Evolutionary conservation across 768 basidiomycete genomes (phyloP), one percentile per base, ranked within the genome.

Genomic region (Auricularia heimuer): DNA sequence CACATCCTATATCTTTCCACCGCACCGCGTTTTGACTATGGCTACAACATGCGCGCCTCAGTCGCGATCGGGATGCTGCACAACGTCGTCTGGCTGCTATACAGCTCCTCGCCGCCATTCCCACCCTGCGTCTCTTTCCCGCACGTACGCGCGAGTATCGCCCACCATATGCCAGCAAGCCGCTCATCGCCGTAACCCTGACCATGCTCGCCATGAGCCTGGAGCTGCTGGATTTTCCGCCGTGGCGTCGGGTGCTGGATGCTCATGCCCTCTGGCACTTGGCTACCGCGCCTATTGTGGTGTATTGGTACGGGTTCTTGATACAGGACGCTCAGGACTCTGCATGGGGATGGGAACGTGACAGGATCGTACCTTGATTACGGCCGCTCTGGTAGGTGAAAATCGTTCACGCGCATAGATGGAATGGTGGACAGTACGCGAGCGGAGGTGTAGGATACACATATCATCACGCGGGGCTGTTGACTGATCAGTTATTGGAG

Each of bases 251-350:
- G 39, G 73, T 85, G 6, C 78, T 98, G 21, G 96, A 98, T 72
- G 94, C 95, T 0, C 97, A 98, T 74, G 81, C 93, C 2, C 75
- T 98, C 16, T 98, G 96, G 97, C 96, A 99, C 74, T 78, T 90
- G 7, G 81, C 85, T 3, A 99, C 96, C 0, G 88, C 83, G 0
- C 88, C 88, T 0, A 83, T 98, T 37, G 84, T 86, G 3, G 71
- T 81, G 60, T 79, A 83, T 58, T 98, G 96, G 94, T 98, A 96
- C 70, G 77, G 82, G n/a, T 95, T 96, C 69, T 73, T 95, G 36
- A 71, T 89, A 42, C 39, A 42, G 39, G 39, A 42, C 12, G 39
- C 39, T 14, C 7, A 14, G 3, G 39, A 42, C 39, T 7, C 7
- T 7, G 39, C 39, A 14, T 42, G 39, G 39, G 39, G 39, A 42